Evolutionary conservation across 352 stramenopile species (phyloP), one percentile per base, ranked within the genome.

Genomic region (Pythium aquatile): DNA sequence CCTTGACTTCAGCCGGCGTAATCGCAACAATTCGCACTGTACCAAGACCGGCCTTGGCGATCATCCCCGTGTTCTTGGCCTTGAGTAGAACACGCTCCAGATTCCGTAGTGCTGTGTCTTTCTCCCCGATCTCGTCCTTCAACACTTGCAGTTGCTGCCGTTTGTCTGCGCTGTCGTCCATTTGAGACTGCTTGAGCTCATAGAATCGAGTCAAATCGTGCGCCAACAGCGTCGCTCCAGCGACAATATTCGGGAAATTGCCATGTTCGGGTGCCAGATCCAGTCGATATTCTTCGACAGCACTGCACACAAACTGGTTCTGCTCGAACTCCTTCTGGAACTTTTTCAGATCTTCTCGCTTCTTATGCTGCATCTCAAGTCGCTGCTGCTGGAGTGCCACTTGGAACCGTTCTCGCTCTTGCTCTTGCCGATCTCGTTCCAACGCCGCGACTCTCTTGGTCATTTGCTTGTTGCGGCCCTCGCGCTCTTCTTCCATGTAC

Each of bases 1-100:
- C 48, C 30, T 83, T 65, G 54, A 84, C 72, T 48, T 91, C 80
- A 5, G 49, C 39, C 17, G 71, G 39, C 0, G 72, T 79, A 55
- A 90, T 84, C 7, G 79, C 69, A 8, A 91, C 79, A 55, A 91
- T 81, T 8, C 83, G 83, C 9, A 91, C 83, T 0, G 75, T 91
- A 1, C 83, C 83, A 13, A 91, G 65, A 3, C 81, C 83, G 1
- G 83, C 83, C 62, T 85, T 88, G 5, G 83, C 83, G 49, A 91
- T 78, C 80, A 87, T 91, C 4, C 83, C 83, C 1, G 78, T 89
- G 29, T 24, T 81, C 59, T 81, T 81, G 11, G 80, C 83, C 47
- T 91, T 91, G 29, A 76, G 40, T 44, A 80, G 55, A n/a, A 90
- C 76, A 17, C 83, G 81, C 51, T 91, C 78, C 61, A 83, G 63